A percentile compares a stretch with the other conserved stretches of the same genome.
phyloP scores from a whole-genome alignment of 2,329 filamentous ascomycete species.

The Claviceps cyperi region DNA sequence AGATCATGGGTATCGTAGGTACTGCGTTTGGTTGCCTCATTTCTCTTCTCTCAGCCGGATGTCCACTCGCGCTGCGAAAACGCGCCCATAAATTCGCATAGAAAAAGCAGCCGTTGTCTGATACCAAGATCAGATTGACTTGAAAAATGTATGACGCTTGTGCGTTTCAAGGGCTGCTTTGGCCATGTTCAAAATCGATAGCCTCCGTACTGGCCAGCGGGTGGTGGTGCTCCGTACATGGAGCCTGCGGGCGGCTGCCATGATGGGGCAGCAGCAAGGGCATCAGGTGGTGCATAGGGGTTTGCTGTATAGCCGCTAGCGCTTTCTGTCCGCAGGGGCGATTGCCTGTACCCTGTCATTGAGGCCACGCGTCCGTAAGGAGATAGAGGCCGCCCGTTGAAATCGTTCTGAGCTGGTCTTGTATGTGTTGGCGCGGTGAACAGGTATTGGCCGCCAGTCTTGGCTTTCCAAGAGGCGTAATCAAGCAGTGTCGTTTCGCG shows the following conservation, averaged over 20 bases:
- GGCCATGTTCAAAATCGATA: constrained; percentile 17
- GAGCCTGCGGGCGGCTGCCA: constrained; percentile 17
- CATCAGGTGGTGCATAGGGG: constrained; percentile 17
- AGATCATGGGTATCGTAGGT: not conserved
- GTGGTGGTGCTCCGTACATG: constrained; percentile 17
- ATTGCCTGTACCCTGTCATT: constrained; percentile 33
- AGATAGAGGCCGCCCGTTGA: constrained; percentile 28
- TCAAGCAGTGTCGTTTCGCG: constrained; percentile 52
- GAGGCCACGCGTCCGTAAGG: constrained; percentile 31
- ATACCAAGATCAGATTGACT: not conserved
- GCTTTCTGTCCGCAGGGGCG: constrained; percentile 34
- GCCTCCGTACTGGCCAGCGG: constrained; percentile 22
- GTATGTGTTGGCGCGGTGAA: constrained; percentile 21
- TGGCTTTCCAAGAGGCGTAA: constrained; percentile 38
- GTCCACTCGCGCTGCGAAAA: constrained; percentile 15
- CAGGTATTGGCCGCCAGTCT: constrained; percentile 21
- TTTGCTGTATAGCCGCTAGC: constrained; percentile 14
- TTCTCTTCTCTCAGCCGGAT: constrained; percentile 1
- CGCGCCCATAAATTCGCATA: constrained; percentile 3
- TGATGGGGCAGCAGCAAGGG: constrained; percentile 9
- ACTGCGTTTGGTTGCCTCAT: not conserved
- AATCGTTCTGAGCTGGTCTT: constrained; percentile 30
- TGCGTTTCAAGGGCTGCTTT: not conserved
- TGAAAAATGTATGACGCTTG: not conserved
- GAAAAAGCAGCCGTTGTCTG: constrained; percentile 1